Evolutionary conservation across 441 rosid genomes (phyloP), one percentile per base, ranked within the genome.

Genomic region (Raphanus hybrid): DNA sequence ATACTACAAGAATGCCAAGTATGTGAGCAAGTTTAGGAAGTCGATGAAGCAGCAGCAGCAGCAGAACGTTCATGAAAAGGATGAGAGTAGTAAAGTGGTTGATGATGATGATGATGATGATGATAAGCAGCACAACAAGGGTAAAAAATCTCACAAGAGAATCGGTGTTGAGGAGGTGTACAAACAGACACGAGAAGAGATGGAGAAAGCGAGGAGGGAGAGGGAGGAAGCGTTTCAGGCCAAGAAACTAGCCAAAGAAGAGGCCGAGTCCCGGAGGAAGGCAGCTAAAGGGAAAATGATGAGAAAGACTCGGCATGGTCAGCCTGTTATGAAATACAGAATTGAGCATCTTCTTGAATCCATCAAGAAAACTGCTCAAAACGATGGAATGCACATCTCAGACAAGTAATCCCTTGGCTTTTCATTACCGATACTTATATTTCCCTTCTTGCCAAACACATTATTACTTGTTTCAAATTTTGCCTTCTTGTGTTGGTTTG

Each of bases 301-400:
- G 79, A 91, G 85, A 82, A 93, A 74, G 85, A 93, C 98, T 4
- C 71, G 81, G 54, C 82, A 77, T 20, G 99, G 99, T 66, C 99
- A 93, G 73, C 98, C 97, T 39, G 87, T 93, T 2, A 93, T 93
- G 97, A 91, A 95, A 77, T 91, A 91, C 79, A 85, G 94, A 82
- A 91, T 93, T 1, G 92, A 95, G 83, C 89, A 87, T 77, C 91
- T 93, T 79, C 82, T 91, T 82, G 92, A 88, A 84, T 79, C 86
- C 2, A 82, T 93, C 74, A 90, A 89, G 78, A 84, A 84, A 81
- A 82, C 91, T 18, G 73, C 81, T 34, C 59, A 72, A 68, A 72
- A 34, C 16, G 59, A 67, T n/a, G 34, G 18, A 71, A 61, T 50
- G 20, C 54, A 3, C 29, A 43, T 16, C 57, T 63, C 26, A 23